Base-by-base conservation (phyloP, 352 stramenopile genomes). In the Globisporangium barbulae region DNA sequence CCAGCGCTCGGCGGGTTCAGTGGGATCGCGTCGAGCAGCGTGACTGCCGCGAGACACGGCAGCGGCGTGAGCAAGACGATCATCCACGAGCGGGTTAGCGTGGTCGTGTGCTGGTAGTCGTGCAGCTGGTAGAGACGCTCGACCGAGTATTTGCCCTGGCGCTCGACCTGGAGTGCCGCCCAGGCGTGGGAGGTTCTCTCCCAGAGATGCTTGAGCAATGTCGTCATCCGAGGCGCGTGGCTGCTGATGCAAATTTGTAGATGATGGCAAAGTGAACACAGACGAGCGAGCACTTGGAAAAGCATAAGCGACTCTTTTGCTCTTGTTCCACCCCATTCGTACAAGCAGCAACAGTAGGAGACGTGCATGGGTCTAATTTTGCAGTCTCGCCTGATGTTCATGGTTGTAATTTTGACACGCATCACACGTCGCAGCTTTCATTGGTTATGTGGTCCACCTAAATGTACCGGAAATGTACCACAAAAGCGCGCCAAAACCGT, bases 131-230 rank as follows among this genome's bases (percentile, higher is more conserved):
- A 3, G 9, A 72, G 30, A 0, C 61, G 66, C 42, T 64, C 47
- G 22, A 69, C 42, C 19, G 61, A 66, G 56, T 63, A 69, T 28
- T 47, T 58, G 45, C 57, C 61, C 12, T 72, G 56, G 7, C 68
- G 61, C 45, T 72, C 61, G 19, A 69, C 56, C 53, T 72, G 61
- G 2, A 59, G 3, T 0, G 48, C 31, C 35, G 58, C 61, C 66
- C 66, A 72, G 42, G 15, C 1, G 48, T 53, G 22, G 0, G 25
- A 12, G 8, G 15, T 21, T 19, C 19, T 19, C 48, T 12, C 21
- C 25, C 44, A 56, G 17, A n/a, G 5, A 8, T 19, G 41, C 41
- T 45, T 45, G 13, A 45, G 17, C 12, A 5, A 7, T 17, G 41
- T 3, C 41, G 5, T 17, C 41, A 47, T n/a, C 19, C 41, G 41